These are phyloP conservation scores for Conringia planisiliqua DNA, from an alignment of 345 rosid genomes.

Conservation along the genomic window DNA sequence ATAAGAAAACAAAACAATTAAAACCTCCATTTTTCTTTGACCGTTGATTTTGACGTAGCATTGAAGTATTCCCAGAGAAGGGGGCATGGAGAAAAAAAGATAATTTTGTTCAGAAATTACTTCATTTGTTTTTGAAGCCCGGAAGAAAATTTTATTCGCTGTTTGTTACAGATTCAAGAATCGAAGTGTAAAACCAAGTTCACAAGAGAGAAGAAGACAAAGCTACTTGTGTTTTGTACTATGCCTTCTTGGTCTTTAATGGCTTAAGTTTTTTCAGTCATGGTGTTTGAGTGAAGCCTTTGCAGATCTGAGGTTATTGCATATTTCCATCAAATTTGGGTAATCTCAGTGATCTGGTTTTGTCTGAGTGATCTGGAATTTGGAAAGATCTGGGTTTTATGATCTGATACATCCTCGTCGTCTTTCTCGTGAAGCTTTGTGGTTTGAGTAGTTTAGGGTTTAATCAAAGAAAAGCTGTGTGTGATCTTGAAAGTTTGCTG, in stretches of 20 bases:
- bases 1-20: not conserved
- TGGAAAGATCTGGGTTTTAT: constrained; percentile 26
- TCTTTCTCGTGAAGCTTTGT: constrained; percentile 13
- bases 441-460: constrained; percentile 8
- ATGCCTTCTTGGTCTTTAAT: not conserved
- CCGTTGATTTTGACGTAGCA: constrained; percentile 34
- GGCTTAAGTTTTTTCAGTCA: constrained; percentile 6
- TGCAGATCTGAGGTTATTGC: constrained; percentile 25
- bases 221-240: not conserved
- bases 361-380: constrained; percentile 25
- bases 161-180: not conserved
- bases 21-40: constrained; percentile 25
- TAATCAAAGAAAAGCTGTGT: constrained; percentile 17
- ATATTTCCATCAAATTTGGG: not conserved
- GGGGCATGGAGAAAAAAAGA: not conserved
- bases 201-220: not conserved
- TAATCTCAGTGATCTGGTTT: constrained; percentile 28
- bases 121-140: not conserved
- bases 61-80: constrained; percentile 20
- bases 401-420: not conserved
- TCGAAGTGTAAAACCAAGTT: not conserved
- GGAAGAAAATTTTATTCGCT: too few relatives aligned
- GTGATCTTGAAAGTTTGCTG: constrained; percentile 25
- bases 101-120: not conserved
- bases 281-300: constrained; percentile 11